Percentiles rank a stretch among this genome's conserved stretches.
These are phyloP conservation scores for Fusarium tricinctum DNA, from an alignment of 2,329 filamentous ascomycete species.

Conservation along the genomic window DNA sequence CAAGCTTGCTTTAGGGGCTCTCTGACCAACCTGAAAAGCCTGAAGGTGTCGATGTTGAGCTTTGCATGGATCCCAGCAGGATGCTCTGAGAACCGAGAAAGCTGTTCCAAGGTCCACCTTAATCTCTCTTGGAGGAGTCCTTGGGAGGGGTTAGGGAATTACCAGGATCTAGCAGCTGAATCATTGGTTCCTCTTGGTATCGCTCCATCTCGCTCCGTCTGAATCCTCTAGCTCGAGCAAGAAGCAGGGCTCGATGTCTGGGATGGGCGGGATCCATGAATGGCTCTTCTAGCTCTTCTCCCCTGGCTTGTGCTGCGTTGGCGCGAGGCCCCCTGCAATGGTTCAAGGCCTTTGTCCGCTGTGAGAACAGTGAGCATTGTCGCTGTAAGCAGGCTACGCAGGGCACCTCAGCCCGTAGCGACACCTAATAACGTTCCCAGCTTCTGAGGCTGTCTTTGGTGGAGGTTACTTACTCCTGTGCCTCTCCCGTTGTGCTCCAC, in stretches of 20 bases:
- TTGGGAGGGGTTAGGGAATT: slow-evolving; percentile 39
- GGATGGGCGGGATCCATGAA: slow-evolving; percentile 36
- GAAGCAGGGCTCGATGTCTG: slow-evolving; percentile 34
- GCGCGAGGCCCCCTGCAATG: slow-evolving; percentile 19
- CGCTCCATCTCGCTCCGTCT: slow-evolving; percentile 38
- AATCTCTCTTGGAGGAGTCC: slow-evolving; percentile 43
- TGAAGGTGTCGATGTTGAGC: slow-evolving; percentile 33
- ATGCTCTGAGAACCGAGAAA: slow-evolving; percentile 22
- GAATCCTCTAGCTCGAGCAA: slow-evolving; percentile 32
- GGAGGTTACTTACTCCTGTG: slow-evolving; percentile 34
- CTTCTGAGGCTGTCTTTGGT: slow-evolving; percentile 32
- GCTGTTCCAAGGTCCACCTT: slow-evolving; percentile 34
- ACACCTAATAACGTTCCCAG: slow-evolving; percentile 15
- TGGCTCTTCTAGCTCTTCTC: slow-evolving; percentile 11
- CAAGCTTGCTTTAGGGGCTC: slow-evolving; percentile 17
- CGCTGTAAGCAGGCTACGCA: slow-evolving; percentile 8
- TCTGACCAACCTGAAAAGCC: slow-evolving; percentile 21
- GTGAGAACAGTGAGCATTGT: slow-evolving; percentile 17
- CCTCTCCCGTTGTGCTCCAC: slow-evolving; percentile 43
- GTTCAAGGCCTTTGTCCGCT: slow-evolving; percentile 12
- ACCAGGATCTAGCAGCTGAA: slow-evolving; percentile 36
- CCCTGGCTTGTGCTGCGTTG: slow-evolving; percentile 19
- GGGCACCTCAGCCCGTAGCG: slow-evolving; percentile 12
- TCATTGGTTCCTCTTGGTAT: slow-evolving; percentile 35
- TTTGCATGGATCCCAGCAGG: slow-evolving; percentile 31